A percentile compares a stretch with the other conserved stretches of the same genome.
phyloP scores from a whole-genome alignment of 176 grass and related monocot species.

The Oryza glaberrima region DNA sequence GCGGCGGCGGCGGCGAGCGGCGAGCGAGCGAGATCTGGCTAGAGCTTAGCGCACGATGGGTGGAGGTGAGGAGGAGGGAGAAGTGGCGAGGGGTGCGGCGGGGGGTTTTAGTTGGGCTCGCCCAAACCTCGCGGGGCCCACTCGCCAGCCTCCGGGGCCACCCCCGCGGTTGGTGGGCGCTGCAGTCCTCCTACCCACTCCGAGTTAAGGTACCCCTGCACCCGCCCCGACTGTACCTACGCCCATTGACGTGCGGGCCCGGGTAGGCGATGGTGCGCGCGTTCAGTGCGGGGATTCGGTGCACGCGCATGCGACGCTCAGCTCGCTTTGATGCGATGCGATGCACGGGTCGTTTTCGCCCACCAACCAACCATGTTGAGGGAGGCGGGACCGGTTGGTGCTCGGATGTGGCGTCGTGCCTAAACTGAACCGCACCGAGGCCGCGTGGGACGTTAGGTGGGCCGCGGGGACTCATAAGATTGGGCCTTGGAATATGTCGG shows the following conservation, averaged over 20 bases:
- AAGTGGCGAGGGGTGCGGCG: neutral
- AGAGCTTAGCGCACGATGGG: neutral
- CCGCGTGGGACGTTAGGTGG: no score
- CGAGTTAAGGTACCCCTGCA: neutral
- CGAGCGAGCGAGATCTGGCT: slow-evolving; percentile 56
- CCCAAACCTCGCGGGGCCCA: slow-evolving; percentile 30
- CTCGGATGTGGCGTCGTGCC: neutral
- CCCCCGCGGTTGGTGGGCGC: slow-evolving; percentile 40
- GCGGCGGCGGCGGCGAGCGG: neutral
- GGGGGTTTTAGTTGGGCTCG: slow-evolving; percentile 50
- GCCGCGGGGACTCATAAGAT: no score
- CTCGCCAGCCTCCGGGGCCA: neutral
- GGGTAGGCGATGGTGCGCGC: no score
- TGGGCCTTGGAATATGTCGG: no score
- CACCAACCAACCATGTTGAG: slow-evolving; percentile 33
- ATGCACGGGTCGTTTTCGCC: slow-evolving; percentile 26
- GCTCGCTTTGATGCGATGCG: neutral
- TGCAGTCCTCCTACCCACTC: slow-evolving; percentile 14
- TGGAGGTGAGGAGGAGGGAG: slow-evolving; percentile 9
- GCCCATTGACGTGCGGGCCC: neutral
- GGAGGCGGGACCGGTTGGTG: neutral
- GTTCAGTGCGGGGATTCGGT: neutral
- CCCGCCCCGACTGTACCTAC: fast-evolving
- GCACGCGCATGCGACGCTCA: neutral
- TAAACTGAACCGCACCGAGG: neutral